Percentiles rank a stretch among this genome's conserved stretches.
phyloP scores from a whole-genome alignment of 2,329 filamentous ascomycete species.

The Elsinoe arachidis region DNA sequence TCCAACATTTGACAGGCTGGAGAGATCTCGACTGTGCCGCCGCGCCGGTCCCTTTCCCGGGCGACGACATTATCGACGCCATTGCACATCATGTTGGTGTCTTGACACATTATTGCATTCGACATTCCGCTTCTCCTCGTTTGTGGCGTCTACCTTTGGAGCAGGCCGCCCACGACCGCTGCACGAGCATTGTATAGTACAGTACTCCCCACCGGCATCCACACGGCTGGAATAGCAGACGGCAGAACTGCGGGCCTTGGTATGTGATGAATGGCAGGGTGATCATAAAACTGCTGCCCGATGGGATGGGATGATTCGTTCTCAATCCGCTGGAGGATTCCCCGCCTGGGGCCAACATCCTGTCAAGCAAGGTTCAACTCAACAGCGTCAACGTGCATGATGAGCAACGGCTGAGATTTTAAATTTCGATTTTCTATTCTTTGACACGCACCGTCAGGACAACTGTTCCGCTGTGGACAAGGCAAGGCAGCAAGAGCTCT shows the following conservation, averaged over 20 bases:
- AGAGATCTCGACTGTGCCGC: conserved; percentile 4
- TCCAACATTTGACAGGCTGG: neutral
- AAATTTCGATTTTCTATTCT: neutral
- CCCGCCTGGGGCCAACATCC: neutral
- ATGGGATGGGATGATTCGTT: too few species aligned
- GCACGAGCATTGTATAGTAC: neutral
- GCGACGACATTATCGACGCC: neutral
- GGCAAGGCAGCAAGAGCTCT: too few species aligned
- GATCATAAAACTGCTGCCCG: too few species aligned
- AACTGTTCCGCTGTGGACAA: neutral
- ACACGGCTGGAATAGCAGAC: neutral
- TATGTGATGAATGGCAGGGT: neutral
- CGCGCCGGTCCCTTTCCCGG: neutral
- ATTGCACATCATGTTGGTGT: conserved; percentile 6
- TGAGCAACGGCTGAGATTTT: neutral
- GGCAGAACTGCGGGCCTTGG: neutral
- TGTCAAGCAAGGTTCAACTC: conserved; percentile 1
- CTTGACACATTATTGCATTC: too few species aligned
- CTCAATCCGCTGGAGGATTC: neutral
- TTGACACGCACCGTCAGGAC: neutral
- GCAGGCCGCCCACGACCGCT: neutral
- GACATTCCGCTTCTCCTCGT: neutral
- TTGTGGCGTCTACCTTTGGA: neutral
- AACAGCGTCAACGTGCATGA: neutral
- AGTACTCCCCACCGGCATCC: neutral